A percentile compares a stretch with the other conserved stretches of the same genome.
Evolutionary conservation across 495 filamentous ascomycete genomes (phyloP).

Genomic region (Xylaria castorea): DNA sequence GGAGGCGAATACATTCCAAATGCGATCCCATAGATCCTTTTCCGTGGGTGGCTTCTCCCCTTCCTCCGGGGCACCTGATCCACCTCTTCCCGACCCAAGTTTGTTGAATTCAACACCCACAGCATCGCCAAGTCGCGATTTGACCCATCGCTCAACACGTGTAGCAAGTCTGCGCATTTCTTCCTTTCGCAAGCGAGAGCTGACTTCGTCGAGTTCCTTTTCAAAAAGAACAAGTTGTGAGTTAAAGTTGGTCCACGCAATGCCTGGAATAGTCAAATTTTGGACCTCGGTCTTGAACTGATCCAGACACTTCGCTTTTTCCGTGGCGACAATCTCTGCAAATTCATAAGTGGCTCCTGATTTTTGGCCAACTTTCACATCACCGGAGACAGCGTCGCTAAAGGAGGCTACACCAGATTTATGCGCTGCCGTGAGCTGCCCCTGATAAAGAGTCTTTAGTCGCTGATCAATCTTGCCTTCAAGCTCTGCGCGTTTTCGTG

Average conservation of each 20-base stretch:
- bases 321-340: slow-evolving; percentile 85
- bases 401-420: slow-evolving; percentile 89
- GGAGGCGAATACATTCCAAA: slow-evolving; percentile 85
- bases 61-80: slow-evolving; percentile 76
- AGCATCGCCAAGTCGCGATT: slow-evolving; percentile 82
- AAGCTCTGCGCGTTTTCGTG: slow-evolving; percentile 81
- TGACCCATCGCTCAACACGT: slow-evolving; percentile 91
- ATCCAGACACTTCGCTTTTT: slow-evolving; percentile 76
- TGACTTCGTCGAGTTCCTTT: slow-evolving; percentile 89
- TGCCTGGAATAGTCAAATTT: slow-evolving; percentile 73
- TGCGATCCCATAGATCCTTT: slow-evolving; percentile 92
- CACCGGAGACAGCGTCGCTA: slow-evolving; percentile 76
- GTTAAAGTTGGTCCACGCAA: slow-evolving; percentile 77
- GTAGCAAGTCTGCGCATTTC: slow-evolving; percentile 94
- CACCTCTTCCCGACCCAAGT: slow-evolving; percentile 83
- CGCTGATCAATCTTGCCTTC: slow-evolving; percentile 84
- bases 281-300: slow-evolving; percentile 80
- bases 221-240: slow-evolving; percentile 61
- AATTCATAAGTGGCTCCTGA: slow-evolving; percentile 90
- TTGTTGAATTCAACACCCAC: slow-evolving; percentile 95
- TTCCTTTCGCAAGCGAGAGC: slow-evolving; percentile 79
- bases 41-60: slow-evolving; percentile 75
- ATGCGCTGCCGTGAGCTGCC: slow-evolving; percentile 84
- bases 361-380: slow-evolving; percentile 90
- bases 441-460: slow-evolving; percentile 84